phyloP scores from a whole-genome alignment of 352 stramenopile species.

The Phytopythium aichiense region DNA sequence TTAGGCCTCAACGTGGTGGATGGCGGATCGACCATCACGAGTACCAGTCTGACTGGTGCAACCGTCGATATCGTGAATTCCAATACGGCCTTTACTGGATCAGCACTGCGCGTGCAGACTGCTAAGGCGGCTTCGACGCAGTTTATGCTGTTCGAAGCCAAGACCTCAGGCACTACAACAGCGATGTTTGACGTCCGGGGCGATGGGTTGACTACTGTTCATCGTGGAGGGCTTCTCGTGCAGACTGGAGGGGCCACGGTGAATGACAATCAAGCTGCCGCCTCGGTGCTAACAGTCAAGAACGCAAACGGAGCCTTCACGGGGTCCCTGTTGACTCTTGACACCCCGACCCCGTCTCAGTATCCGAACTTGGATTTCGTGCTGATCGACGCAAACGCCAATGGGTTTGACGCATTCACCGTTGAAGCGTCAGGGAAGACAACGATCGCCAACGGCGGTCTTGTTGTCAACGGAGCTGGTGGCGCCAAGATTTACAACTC shows the following conservation, averaged over 20 bases:
- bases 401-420: conserved; percentile 24
- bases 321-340: conserved; percentile 23
- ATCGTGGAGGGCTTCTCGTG: conserved; percentile 31
- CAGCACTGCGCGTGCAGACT: conserved; percentile 27
- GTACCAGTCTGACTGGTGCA: conserved; percentile 8
- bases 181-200: conserved; percentile 37
- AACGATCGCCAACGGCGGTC: conserved; percentile 37
- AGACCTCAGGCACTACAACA: conserved; percentile 20
- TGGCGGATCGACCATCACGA: conserved; percentile 30
- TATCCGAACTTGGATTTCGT: conserved; percentile 34
- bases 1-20: conserved; percentile 32
- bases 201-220: conserved; percentile 44
- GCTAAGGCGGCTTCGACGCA: conserved; percentile 11
- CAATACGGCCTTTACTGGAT: conserved; percentile 26
- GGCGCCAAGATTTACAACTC: conserved; percentile 29
- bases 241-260: conserved; percentile 40
- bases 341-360: conserved; percentile 7
- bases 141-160: conserved; percentile 48
- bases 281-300: conserved; percentile 19
- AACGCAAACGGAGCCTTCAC: conserved; percentile 25
- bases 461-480: conserved; percentile 30
- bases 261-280: conserved; percentile 15
- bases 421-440: conserved; percentile 49
- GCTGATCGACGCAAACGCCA: conserved; percentile 32
- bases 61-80: conserved; percentile 37